Evolutionary conservation across 163 green algal species (phyloP), one percentile per base, ranked within the genome.

Genomic region (Chlorella variabilis): DNA sequence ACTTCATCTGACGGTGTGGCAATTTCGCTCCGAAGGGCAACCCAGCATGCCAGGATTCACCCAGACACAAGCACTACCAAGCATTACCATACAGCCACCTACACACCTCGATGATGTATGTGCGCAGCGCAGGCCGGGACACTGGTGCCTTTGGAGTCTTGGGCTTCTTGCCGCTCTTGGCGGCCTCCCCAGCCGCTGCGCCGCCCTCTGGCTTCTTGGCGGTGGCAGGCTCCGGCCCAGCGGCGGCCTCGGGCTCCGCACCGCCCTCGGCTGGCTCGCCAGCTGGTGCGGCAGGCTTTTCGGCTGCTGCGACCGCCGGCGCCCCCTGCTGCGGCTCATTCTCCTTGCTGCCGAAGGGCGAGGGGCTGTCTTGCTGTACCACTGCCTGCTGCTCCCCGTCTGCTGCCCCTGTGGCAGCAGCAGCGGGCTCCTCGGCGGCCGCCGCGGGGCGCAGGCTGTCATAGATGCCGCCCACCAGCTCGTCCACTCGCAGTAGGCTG

Each of bases 401-500:
- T 68, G 38, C 42, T 48, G 77, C 73, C 33, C 45, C 51, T 15
- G 39, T n/a, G n/a, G n/a, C n/a, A n/a, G n/a, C n/a, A n/a, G n/a
- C n/a, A n/a, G n/a, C 66, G 58, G 71, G 65, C 67, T 65, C 62
- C 49, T 45, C 51, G 61, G 13, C 25, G 7, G 70, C 58, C 20
- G 41, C 63, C 7, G 70, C 56, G 8, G 79, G 74, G 20, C 75
- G 74, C 34, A 82, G 79, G 29, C 48, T 70, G n/a, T 78, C 70
- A 45, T 87, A 76, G 62, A 89, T 84, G 61, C 27, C 51, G 62
- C 49, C 45, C 23, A 89, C 76, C 9, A 93, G 80, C 39, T 92
- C 85, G 6, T 92, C 90, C 5, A 87, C 34, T 0, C 68, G 70
- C 3, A 88, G 58, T 23, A 74, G 79, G 73, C 63, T 86, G 65